phyloP scores from a whole-genome alignment of 306 rosid genomes.

The Prunus davidiana region DNA sequence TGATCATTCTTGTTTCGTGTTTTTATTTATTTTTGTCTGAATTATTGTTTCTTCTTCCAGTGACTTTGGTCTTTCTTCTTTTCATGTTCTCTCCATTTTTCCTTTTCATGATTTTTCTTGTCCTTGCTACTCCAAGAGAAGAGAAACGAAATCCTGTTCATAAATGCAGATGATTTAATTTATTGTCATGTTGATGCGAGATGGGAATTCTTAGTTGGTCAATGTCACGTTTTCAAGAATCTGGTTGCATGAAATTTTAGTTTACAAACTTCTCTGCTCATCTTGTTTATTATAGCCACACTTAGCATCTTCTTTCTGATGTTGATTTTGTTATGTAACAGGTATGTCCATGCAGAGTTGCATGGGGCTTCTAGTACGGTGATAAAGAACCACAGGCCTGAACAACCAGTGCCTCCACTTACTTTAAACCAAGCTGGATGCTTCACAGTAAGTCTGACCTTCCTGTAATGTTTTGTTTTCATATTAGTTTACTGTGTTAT shows the following conservation, averaged over 20 bases:
- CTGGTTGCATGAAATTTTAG: not conserved
- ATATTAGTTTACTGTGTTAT: conserved; percentile 24
- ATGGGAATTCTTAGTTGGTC: not conserved
- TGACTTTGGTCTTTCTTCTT: not conserved
- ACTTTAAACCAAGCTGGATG: conserved; percentile 96
- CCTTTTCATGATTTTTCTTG: not conserved
- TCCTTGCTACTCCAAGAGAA: not conserved
- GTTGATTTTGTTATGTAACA: conserved; percentile 40
- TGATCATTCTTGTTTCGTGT: not conserved
- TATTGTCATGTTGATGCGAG: not conserved
- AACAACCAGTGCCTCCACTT: conserved; percentile 84
- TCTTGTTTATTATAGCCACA: conserved; percentile 1
- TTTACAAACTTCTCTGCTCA: not conserved
- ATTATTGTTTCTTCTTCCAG: not conserved
- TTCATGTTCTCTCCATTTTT: not conserved
- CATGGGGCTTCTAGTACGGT: conserved; percentile 96
- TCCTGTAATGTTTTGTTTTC: conserved; percentile 10
- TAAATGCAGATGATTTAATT: not conserved
- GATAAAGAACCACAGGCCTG: conserved; percentile 89
- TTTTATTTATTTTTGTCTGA: not conserved
- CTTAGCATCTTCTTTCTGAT: conserved; percentile 29
- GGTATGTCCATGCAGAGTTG: conserved; percentile 92
- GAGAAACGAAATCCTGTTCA: not conserved
- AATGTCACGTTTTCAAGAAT: not conserved
- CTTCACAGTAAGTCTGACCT: conserved; percentile 65